Evolutionary conservation across 345 rosid species (phyloP).

Genomic region (Gossypium bickii): DNA sequence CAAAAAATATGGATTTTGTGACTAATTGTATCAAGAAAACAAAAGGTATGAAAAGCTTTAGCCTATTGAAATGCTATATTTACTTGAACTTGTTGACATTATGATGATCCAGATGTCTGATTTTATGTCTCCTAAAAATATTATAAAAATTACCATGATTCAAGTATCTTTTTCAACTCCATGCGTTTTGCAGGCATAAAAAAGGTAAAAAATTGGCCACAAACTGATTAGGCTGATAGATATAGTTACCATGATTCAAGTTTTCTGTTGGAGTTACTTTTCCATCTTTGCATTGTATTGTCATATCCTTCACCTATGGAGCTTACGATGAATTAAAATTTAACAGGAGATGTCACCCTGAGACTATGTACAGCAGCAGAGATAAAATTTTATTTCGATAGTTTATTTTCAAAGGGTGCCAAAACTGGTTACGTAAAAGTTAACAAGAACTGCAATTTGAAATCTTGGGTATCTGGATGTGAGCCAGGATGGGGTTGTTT

Average conservation of each 20-base stretch:
- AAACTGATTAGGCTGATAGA: background rate
- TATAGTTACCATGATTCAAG: background rate
- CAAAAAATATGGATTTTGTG: slow-evolving; percentile 48
- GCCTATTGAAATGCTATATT: background rate
- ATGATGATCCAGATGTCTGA: background rate
- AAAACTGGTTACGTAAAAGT: slow-evolving; percentile 42
- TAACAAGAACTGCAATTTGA: slow-evolving; percentile 73
- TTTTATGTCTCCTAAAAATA: background rate
- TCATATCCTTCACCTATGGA: background rate
- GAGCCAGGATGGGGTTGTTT: slow-evolving; percentile 94
- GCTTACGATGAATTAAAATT: slow-evolving; percentile 17
- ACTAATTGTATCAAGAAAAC: slow-evolving; percentile 60
- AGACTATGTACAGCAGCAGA: slow-evolving; percentile 80
- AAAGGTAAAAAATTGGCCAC: background rate
- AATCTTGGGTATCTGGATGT: slow-evolving; percentile 73
- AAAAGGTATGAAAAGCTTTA: slow-evolving; percentile 41
- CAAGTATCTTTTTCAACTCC: background rate
- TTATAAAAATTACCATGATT: background rate
- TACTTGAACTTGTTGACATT: background rate
- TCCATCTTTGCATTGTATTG: background rate
- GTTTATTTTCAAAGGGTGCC: slow-evolving; percentile 36
- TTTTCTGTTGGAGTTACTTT: background rate
- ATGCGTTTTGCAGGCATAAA: background rate
- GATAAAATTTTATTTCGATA: slow-evolving; percentile 58
- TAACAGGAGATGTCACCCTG: slow-evolving; percentile 58